Base-by-base conservation (phyloP, 805 yeast species). In the Wickerhamia fluorescens region DNA sequence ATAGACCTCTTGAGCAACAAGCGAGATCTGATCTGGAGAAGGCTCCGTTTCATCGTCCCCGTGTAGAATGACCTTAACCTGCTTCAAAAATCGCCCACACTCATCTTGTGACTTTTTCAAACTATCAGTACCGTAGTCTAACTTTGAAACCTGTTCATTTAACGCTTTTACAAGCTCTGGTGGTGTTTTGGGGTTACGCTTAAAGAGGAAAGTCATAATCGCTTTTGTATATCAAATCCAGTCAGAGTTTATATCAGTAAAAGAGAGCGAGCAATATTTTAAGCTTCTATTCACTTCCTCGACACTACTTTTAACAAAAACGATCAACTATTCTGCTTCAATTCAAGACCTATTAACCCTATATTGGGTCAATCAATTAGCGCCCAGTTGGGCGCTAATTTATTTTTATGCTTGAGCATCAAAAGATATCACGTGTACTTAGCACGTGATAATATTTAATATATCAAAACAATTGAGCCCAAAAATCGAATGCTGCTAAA, bases 201-300 rank as follows among this genome's bases (percentile, higher is more conserved):
- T 83, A 68, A 92, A 89, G 44, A 92, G 64, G 47, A 89, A 89
- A 8, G 96, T 82, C 96, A 88, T 86, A n/a, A 24, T n/a, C 10
- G 6, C n/a, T 21, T 21, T n/a, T 4, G 24, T 12, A 23, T n/a
- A n/a, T n/a, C 13, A 13, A 11, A 13, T 23, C 17, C n/a, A 23
- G 7, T 23, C 16, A 4, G 25, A 17, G 15, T n/a, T 15, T 14
- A 23, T 14, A 23, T 12, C 6, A 25, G 13, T 20, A 19, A 25
- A 19, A 25, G 17, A 23, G 12, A 25, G 27, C 27, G n/a, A n/a
- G n/a, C n/a, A n/a, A n/a, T n/a, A n/a, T n/a, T n/a, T n/a, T n/a
- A n/a, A n/a, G n/a, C n/a, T n/a, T n/a, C n/a, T n/a, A n/a, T n/a
- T n/a, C n/a, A n/a, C n/a, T n/a, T n/a, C n/a, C n/a, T n/a, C n/a